Conservation (phyloP, 1,139 yeast genomes). For the Trichomonascaceae sp. region DNA sequence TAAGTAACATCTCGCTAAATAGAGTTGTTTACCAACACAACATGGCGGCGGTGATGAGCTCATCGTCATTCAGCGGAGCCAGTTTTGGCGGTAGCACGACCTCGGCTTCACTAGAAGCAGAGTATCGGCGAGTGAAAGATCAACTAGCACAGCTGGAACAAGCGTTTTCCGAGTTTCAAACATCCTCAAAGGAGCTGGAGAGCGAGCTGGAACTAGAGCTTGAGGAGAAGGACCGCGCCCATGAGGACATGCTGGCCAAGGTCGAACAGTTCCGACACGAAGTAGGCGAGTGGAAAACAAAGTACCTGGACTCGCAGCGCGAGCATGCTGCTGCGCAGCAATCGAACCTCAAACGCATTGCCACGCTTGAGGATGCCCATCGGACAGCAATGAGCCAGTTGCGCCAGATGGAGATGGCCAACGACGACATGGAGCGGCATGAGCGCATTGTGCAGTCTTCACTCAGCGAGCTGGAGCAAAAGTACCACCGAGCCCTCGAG, state of each 20-base stretch:
- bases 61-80: background rate
- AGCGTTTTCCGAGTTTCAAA: slow-evolving; percentile 26
- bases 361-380: slow-evolving; percentile 18
- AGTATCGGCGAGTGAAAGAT: slow-evolving; percentile 15
- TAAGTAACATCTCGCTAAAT: too few species aligned
- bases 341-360: slow-evolving; percentile 19
- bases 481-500: slow-evolving; percentile 22
- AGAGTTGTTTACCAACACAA: too few species aligned
- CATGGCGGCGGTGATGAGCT: background rate
- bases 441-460: slow-evolving; percentile 23
- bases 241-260: slow-evolving; percentile 15
- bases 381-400: slow-evolving; percentile 17
- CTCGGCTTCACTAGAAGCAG: too few species aligned
- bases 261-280: slow-evolving; percentile 15
- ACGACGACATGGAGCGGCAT: slow-evolving; percentile 28
- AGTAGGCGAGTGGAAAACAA: slow-evolving; percentile 16
- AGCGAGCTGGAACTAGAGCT: slow-evolving; percentile 25
- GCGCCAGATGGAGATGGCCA: slow-evolving; percentile 28
- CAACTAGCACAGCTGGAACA: slow-evolving; percentile 25
- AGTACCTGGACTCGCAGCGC: slow-evolving; percentile 16
- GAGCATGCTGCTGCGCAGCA: slow-evolving; percentile 19
- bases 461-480: slow-evolving; percentile 20
- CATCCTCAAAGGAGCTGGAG: slow-evolving; percentile 25
- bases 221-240: slow-evolving; percentile 22
- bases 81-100: background rate